These are phyloP conservation scores for Wickerhamomyces mucosus DNA, from an alignment of 805 yeast genomes.

Conservation along the genomic window DNA sequence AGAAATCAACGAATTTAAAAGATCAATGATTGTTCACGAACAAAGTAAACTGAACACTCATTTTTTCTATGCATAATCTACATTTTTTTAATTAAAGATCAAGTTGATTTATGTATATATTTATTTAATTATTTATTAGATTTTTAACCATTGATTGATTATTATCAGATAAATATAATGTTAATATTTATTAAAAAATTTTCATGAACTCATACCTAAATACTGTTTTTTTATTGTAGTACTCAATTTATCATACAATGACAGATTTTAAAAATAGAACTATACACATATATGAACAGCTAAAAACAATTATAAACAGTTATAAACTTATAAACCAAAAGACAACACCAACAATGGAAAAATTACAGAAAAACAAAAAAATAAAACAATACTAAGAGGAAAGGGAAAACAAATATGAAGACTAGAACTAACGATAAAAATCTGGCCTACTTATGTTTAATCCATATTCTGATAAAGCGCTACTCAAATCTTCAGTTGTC, in stretches of 20 bases:
- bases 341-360: neutral
- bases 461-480: slow-evolving; percentile 90
- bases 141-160: too few relatives aligned
- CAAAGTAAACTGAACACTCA: slow-evolving; percentile 54
- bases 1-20: slow-evolving; percentile 58
- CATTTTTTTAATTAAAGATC: too few relatives aligned
- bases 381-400: neutral
- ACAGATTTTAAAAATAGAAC: too few relatives aligned
- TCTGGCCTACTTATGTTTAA: slow-evolving; percentile 87
- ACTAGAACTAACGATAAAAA: slow-evolving; percentile 73
- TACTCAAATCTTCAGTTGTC: slow-evolving; percentile 87
- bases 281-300: too few relatives aligned
- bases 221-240: too few relatives aligned
- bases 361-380: neutral
- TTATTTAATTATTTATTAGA: too few relatives aligned
- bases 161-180: too few relatives aligned
- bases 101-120: neutral
- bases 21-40: slow-evolving; percentile 64
- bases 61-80: slow-evolving; percentile 38
- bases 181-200: too few relatives aligned
- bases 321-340: slow-evolving; percentile 1
- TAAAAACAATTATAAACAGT: too few relatives aligned
- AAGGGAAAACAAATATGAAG: too few relatives aligned
- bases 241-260: too few relatives aligned
- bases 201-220: too few relatives aligned